These are phyloP conservation scores for Alternaria postmessia DNA, from an alignment of 2,329 filamentous ascomycete genomes.

Conservation along the genomic window DNA sequence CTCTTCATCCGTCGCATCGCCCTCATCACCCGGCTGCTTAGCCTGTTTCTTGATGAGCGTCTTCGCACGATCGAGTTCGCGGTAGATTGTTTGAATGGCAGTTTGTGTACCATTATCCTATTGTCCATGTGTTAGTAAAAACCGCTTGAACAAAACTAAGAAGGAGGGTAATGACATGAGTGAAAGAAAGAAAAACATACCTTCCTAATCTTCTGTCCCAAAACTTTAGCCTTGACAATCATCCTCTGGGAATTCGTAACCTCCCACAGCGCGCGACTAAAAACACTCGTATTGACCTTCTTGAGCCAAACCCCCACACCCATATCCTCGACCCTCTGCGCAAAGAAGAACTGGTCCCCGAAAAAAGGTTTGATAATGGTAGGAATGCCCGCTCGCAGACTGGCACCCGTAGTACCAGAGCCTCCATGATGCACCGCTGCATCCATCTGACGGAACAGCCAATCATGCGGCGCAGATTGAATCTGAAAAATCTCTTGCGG, in stretches of 20 bases:
- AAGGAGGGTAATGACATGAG: no score
- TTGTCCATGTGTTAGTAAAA: background rate
- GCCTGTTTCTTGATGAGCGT: slow-evolving; percentile 74
- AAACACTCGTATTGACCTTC: slow-evolving; percentile 85
- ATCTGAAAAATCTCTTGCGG: slow-evolving; percentile 87
- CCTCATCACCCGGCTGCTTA: slow-evolving; percentile 32
- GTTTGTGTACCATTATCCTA: slow-evolving; percentile 90
- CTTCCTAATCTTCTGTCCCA: slow-evolving; percentile 87
- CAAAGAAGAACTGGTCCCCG: slow-evolving; percentile 97
- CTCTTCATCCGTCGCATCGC: slow-evolving; percentile 64
- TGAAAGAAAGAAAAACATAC: slow-evolving; percentile 64
- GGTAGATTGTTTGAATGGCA: slow-evolving; percentile 91
- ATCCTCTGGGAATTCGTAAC: slow-evolving; percentile 90
- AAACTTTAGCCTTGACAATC: slow-evolving; percentile 80
- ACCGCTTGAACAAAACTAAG: no score
- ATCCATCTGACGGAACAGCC: slow-evolving; percentile 93
- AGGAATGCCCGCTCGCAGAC: slow-evolving; percentile 86
- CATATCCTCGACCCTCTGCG: slow-evolving; percentile 85
- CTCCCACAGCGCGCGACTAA: slow-evolving; percentile 88
- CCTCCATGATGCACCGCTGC: slow-evolving; percentile 95
- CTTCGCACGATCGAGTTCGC: slow-evolving; percentile 91
- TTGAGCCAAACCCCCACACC: slow-evolving; percentile 90
- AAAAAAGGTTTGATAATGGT: slow-evolving; percentile 98
- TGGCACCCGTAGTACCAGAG: slow-evolving; percentile 92
- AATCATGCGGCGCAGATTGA: slow-evolving; percentile 91